Percentiles rank a stretch among this genome's conserved stretches.
These are phyloP conservation scores for Sporobolomyces roseus DNA, from an alignment of 768 basidiomycete genomes.

Conservation along the genomic window DNA sequence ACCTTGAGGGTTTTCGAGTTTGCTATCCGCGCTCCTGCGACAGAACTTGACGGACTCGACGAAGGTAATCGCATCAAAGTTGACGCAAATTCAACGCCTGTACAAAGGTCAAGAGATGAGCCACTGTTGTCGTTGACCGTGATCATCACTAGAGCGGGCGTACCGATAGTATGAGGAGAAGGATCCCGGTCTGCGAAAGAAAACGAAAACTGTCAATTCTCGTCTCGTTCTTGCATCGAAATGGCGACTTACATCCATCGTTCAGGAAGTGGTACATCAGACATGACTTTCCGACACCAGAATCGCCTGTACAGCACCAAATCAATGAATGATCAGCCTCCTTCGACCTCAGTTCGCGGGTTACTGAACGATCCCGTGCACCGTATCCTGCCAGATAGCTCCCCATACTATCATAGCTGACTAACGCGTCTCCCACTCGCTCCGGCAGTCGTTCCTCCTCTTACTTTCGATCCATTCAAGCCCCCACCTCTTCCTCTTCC, in stretches of 20 bases:
- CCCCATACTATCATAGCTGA: too few species aligned
- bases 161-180: slow-evolving; percentile 79
- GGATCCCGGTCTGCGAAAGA: slow-evolving; percentile 35
- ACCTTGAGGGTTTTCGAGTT: slow-evolving; percentile 57
- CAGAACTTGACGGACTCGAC: background rate
- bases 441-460: too few species aligned
- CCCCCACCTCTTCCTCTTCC: background rate
- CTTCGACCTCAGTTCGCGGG: background rate
- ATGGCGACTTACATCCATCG: slow-evolving; percentile 70
- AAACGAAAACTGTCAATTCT: background rate
- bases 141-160: background rate
- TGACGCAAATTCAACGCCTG: slow-evolving; percentile 88
- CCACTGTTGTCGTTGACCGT: too few species aligned
- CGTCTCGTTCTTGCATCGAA: background rate
- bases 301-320: slow-evolving; percentile 63
- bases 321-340: slow-evolving; percentile 20
- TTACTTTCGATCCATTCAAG: background rate
- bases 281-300: slow-evolving; percentile 96
- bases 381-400: too few species aligned
- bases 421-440: too few species aligned
- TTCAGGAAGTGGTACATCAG: slow-evolving; percentile 93
- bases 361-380: too few species aligned
- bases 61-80: slow-evolving; percentile 75
- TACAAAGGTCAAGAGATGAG: background rate
- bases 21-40: slow-evolving; percentile 20